Evolutionary conservation across 2,329 filamentous ascomycete species (phyloP).

Genomic region (Colletotrichum somersetense): DNA sequence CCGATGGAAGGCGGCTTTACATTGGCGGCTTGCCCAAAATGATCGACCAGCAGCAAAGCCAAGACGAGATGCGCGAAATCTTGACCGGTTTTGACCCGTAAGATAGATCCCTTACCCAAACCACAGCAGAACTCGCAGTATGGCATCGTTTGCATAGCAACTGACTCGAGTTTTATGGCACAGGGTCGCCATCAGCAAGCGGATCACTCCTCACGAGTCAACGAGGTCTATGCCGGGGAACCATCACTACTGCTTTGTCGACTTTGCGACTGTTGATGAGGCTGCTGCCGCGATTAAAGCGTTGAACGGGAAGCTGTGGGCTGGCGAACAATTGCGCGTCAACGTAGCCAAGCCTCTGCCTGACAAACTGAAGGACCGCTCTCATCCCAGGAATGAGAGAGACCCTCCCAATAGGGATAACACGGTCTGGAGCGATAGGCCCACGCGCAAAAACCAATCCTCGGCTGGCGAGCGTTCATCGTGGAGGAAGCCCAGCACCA

Average conservation of each 20-base stretch:
- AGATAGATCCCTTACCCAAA: conserved; percentile 45
- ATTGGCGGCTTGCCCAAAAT: conserved; percentile 65
- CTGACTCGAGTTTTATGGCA: conserved; percentile 45
- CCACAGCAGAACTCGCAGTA: not conserved
- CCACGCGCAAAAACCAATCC: not conserved
- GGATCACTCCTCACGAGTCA: conserved; percentile 70
- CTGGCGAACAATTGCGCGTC: conserved; percentile 38
- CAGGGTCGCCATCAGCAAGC: conserved; percentile 56
- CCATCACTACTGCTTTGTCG: conserved; percentile 76
- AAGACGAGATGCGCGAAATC: conserved; percentile 59
- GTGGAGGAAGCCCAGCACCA: not conserved
- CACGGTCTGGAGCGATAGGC: not conserved
- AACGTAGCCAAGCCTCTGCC: conserved; percentile 15
- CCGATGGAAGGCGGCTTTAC: conserved; percentile 58
- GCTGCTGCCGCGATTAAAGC: conserved; percentile 63
- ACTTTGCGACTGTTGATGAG: conserved; percentile 67
- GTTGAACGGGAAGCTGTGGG: conserved; percentile 52
- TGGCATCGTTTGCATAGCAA: not conserved
- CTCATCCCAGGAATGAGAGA: not conserved
- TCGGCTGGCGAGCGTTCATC: not conserved
- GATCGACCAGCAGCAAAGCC: conserved; percentile 61
- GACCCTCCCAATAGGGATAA: not conserved
- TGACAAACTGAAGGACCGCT: conserved; percentile 9
- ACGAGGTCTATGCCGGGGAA: conserved; percentile 65
- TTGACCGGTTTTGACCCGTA: conserved; percentile 61